Conservation (phyloP, 2,329 filamentous ascomycete genomes). For the Trichophyton verrucosum region DNA sequence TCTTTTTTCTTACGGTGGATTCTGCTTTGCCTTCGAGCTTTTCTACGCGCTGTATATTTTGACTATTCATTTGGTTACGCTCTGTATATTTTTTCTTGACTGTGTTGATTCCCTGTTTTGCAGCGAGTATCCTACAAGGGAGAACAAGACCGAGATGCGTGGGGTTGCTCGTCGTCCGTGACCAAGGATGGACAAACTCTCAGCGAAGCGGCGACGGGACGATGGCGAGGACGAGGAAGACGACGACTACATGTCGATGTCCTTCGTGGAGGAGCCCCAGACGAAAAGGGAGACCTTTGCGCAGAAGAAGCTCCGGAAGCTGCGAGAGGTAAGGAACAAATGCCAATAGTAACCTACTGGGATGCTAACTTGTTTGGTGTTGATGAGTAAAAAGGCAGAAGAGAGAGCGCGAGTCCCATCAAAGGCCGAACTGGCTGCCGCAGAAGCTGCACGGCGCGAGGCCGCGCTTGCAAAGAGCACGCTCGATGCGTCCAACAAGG, state of each 20-base stretch:
- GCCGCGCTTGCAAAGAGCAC: slow-evolving; percentile 63
- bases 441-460: slow-evolving; percentile 61
- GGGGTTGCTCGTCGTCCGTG: background rate
- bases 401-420: slow-evolving; percentile 54
- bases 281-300: slow-evolving; percentile 49
- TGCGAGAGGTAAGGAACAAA: slow-evolving; percentile 32
- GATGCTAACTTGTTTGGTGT: slow-evolving; percentile 16
- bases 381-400: slow-evolving; percentile 42
- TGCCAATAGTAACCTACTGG: too few species aligned
- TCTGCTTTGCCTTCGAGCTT: too few species aligned
- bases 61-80: too few species aligned
- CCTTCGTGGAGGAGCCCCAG: slow-evolving; percentile 54
- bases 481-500: slow-evolving; percentile 65
- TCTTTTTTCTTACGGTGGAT: too few species aligned
- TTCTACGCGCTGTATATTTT: too few species aligned
- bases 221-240: slow-evolving; percentile 57
- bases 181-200: background rate
- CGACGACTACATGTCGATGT: slow-evolving; percentile 98
- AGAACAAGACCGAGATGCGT: background rate
- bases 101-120: too few species aligned
- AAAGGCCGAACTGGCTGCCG: slow-evolving; percentile 68
- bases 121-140: too few species aligned
- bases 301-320: slow-evolving; percentile 45
- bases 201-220: background rate
- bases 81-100: too few species aligned